Percentiles rank a stretch among this genome's conserved stretches.
Conservation (phyloP, 768 basidiomycete species). For the Tricholoma saponaceum region DNA sequence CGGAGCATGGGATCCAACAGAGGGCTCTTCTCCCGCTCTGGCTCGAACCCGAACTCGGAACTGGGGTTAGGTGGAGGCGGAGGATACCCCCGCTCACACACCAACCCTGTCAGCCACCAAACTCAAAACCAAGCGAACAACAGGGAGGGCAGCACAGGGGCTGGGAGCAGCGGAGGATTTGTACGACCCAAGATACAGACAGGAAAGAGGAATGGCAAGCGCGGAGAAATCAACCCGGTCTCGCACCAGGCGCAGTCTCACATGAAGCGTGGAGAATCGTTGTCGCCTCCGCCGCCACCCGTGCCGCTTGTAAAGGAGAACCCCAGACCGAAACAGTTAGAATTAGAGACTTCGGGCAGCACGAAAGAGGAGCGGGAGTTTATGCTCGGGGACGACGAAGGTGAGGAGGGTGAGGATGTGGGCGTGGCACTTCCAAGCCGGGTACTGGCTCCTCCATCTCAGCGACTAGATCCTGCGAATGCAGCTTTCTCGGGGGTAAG, state of each 20-base stretch:
- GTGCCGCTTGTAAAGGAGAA: conserved; percentile 10
- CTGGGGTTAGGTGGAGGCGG: not conserved
- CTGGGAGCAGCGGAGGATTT: conserved; percentile 17
- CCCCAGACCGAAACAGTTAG: conserved; percentile 8
- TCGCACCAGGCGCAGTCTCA: conserved; percentile 36
- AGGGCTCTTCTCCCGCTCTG: conserved; percentile 1
- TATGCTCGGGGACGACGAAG: conserved; percentile 31
- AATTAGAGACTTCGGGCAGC: conserved; percentile 6
- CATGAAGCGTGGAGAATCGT: not conserved
- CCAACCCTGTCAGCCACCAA: conserved; percentile 39
- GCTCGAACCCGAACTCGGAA: not conserved
- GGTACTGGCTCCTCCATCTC: not conserved
- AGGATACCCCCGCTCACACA: conserved; percentile 7
- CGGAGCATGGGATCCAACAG: conserved; percentile 13
- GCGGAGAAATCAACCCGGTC: conserved; percentile 34
- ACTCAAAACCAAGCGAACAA: conserved; percentile 13
- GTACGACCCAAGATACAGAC: conserved; percentile 22
- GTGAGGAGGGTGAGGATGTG: conserved; percentile 13
- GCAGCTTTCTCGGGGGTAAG: not conserved
- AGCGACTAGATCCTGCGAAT: not conserved
- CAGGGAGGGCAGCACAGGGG: conserved; percentile 10
- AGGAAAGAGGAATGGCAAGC: conserved; percentile 14
- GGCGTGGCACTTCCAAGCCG: not conserved
- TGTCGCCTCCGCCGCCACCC: conserved; percentile 14
- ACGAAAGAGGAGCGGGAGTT: conserved; percentile 32